These are phyloP conservation scores for Lecanicillium sp. DNA, from an alignment of 2,329 filamentous ascomycete species.

Conservation along the genomic window DNA sequence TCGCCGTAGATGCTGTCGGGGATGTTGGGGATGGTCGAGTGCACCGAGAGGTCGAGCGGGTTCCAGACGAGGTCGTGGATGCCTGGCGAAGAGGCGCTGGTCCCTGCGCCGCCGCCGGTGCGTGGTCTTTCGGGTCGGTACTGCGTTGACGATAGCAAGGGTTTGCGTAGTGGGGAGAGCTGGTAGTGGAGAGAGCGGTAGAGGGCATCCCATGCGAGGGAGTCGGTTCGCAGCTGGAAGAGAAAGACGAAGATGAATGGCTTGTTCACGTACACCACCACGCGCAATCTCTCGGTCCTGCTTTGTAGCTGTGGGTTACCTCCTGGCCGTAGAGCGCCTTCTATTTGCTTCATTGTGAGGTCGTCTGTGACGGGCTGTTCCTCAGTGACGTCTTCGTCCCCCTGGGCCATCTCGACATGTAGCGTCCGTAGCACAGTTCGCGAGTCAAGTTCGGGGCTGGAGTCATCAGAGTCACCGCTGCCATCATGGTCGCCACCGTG, in stretches of 20 bases:
- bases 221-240: conserved; percentile 52
- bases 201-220: conserved; percentile 45
- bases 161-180: conserved; percentile 49
- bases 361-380: conserved; percentile 23
- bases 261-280: conserved; percentile 64
- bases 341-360: conserved; percentile 24
- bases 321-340: conserved; percentile 23
- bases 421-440: conserved; percentile 59
- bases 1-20: conserved; percentile 34
- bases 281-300: conserved; percentile 51
- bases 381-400: neutral
- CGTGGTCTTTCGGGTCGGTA: conserved; percentile 47
- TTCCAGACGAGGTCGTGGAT: conserved; percentile 61
- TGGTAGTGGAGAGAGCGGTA: conserved; percentile 56
- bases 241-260: conserved; percentile 75
- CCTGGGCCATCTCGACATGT: conserved; percentile 43
- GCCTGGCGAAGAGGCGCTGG: conserved; percentile 23
- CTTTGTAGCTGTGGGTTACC: conserved; percentile 39
- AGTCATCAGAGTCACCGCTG: conserved; percentile 22
- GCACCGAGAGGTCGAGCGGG: conserved; percentile 44
- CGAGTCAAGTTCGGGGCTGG: conserved; percentile 32
- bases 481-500: conserved; percentile 21
- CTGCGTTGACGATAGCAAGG: conserved; percentile 47
- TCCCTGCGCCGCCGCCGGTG: conserved; percentile 16
- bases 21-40: conserved; percentile 60